Evolutionary conservation across 495 filamentous ascomycete genomes (phyloP).

Genomic region (Parachaetomium inaequale): DNA sequence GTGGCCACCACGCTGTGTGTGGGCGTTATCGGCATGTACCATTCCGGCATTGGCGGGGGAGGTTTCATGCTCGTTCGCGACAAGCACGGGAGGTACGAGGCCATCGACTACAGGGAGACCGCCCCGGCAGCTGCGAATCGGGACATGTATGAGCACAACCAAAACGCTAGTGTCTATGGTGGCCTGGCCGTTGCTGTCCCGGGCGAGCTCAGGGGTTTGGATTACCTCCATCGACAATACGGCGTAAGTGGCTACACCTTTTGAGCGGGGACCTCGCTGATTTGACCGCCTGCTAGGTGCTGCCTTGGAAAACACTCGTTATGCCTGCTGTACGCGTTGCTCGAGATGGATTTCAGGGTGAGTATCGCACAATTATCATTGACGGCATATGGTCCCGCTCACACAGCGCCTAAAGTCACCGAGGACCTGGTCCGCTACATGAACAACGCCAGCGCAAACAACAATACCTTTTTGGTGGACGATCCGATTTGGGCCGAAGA

Average conservation of each 20-base stretch:
- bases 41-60: conserved; percentile 84
- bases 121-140: conserved; percentile 72
- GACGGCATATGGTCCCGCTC: neutral
- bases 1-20: conserved; percentile 71
- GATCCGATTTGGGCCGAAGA: conserved; percentile 79
- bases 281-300: conserved; percentile 9
- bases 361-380: neutral
- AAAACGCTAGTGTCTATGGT: conserved; percentile 38
- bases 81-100: conserved; percentile 61
- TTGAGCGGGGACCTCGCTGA: neutral
- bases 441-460: conserved; percentile 33
- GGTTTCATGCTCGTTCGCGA: conserved; percentile 77
- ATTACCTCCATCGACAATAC: conserved; percentile 69
- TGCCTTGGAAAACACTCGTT: conserved; percentile 51
- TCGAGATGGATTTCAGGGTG: conserved; percentile 61
- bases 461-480: conserved; percentile 60
- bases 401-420: conserved; percentile 37
- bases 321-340: conserved; percentile 71
- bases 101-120: conserved; percentile 82
- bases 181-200: conserved; percentile 62
- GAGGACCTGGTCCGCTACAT: conserved; percentile 70
- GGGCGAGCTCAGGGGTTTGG: conserved; percentile 75
- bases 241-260: conserved; percentile 25
- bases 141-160: conserved; percentile 67
- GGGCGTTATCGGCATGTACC: conserved; percentile 82